Percentiles rank a stretch among this genome's conserved stretches.
These are phyloP conservation scores for Brassica cretica DNA, from an alignment of 345 rosid species.

Conservation along the genomic window DNA sequence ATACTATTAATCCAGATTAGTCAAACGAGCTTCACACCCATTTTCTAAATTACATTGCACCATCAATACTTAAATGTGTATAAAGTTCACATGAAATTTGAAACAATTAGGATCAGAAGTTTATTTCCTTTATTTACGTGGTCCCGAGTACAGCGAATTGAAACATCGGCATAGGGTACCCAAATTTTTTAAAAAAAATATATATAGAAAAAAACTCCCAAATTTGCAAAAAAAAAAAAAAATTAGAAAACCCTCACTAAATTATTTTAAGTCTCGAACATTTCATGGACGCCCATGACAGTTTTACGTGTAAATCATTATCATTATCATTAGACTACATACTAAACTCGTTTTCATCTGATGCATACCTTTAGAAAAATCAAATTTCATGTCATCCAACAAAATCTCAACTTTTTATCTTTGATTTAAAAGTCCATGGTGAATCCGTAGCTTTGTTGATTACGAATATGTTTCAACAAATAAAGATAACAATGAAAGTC, in stretches of 20 bases:
- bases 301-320: neutral
- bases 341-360: neutral
- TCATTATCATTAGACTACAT: neutral
- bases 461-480: conserved; percentile 9
- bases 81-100: neutral
- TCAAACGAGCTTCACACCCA: neutral
- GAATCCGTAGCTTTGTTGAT: neutral
- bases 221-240: too few relatives aligned
- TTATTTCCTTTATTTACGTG: neutral
- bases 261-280: too few relatives aligned
- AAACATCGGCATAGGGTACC: too few relatives aligned
- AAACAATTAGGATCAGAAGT: neutral
- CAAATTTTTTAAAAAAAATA: too few relatives aligned
- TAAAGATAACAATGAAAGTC: conserved; percentile 14
- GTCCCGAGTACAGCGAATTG: too few relatives aligned
- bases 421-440: conserved; percentile 6
- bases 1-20: neutral
- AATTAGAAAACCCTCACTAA: too few relatives aligned
- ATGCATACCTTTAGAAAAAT: neutral
- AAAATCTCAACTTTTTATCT: conserved; percentile 4
- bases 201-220: too few relatives aligned
- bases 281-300: too few relatives aligned
- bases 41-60: neutral
- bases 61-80: neutral
- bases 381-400: conserved; percentile 9